Percentiles rank a stretch among this genome's conserved stretches.
Conservation (phyloP, 2,329 filamentous ascomycete genomes). For the Arthroderma sp. region DNA sequence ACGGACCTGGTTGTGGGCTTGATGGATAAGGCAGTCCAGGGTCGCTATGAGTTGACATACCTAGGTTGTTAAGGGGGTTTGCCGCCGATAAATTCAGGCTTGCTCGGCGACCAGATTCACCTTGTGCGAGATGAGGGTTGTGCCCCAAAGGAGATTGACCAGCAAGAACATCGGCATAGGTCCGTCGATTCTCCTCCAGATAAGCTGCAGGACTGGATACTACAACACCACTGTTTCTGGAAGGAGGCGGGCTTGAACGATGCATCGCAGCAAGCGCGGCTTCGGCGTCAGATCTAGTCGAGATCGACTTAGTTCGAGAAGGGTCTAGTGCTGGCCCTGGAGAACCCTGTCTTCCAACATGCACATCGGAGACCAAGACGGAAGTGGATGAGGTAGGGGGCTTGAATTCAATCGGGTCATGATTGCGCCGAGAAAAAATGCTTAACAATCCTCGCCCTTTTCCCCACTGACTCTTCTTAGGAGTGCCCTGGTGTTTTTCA, state of each 20-base stretch:
- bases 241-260: constrained; percentile 21
- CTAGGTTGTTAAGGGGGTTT: constrained; percentile 1
- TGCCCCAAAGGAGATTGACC: background rate
- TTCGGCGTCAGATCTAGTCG: constrained; percentile 24
- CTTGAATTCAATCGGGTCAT: too few relatives aligned
- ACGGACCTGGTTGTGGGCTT: background rate
- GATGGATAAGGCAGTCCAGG: constrained; percentile 3
- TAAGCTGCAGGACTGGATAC: constrained; percentile 4
- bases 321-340: constrained; percentile 6
- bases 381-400: too few relatives aligned
- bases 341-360: constrained; percentile 22
- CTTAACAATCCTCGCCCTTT: too few relatives aligned
- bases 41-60: constrained; percentile 7
- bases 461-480: too few relatives aligned
- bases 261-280: constrained; percentile 27
- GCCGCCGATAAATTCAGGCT: background rate
- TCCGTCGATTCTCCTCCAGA: constrained; percentile 19
- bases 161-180: constrained; percentile 21
- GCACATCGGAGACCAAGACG: constrained; percentile 15
- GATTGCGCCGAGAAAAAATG: too few relatives aligned
- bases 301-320: constrained; percentile 12
- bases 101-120: background rate
- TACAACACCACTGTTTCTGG: constrained; percentile 10
- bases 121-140: background rate
- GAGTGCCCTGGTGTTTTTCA: constrained; percentile 5